phyloP scores from a whole-genome alignment of 2,329 filamentous ascomycete genomes.

The Stemphylium lycopersici region DNA sequence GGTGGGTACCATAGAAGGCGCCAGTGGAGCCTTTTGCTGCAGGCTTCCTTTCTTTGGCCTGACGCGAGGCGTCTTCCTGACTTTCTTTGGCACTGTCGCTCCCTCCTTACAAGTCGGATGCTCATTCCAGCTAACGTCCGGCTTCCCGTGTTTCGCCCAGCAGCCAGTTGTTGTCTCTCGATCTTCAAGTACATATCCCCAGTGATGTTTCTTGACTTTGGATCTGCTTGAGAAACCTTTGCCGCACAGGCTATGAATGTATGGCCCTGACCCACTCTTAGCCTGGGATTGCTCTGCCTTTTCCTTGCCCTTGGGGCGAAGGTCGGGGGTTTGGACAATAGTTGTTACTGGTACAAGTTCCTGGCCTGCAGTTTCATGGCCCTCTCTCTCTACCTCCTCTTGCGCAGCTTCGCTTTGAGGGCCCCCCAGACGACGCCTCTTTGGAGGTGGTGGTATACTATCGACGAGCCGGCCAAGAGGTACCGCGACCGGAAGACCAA shows the following conservation, averaged over 20 bases:
- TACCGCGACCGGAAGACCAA: constrained; percentile 11
- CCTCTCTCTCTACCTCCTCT: background rate
- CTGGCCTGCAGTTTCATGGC: background rate
- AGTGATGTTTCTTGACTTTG: constrained; percentile 45
- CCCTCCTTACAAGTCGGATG: constrained; percentile 36
- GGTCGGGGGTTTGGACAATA: background rate
- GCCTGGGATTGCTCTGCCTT: background rate
- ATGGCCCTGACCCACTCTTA: constrained; percentile 12
- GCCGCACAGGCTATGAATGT: constrained; percentile 40
- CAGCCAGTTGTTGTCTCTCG: constrained; percentile 37
- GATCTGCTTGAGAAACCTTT: constrained; percentile 30
- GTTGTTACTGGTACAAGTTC: background rate
- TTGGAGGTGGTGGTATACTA: constrained; percentile 17
- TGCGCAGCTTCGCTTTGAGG: background rate
- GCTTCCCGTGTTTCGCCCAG: constrained; percentile 41
- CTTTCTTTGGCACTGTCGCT: background rate
- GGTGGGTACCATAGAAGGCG: constrained; percentile 24
- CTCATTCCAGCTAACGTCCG: constrained; percentile 38
- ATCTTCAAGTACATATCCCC: constrained; percentile 33
- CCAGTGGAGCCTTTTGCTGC: constrained; percentile 11
- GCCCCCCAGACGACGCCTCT: background rate
- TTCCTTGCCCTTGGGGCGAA: background rate
- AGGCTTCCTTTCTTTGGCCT: background rate
- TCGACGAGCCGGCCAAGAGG: constrained; percentile 11
- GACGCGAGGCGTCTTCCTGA: background rate